These are phyloP conservation scores for Bipolaris zeicola DNA, from an alignment of 2,329 filamentous ascomycete species.

Conservation along the genomic window DNA sequence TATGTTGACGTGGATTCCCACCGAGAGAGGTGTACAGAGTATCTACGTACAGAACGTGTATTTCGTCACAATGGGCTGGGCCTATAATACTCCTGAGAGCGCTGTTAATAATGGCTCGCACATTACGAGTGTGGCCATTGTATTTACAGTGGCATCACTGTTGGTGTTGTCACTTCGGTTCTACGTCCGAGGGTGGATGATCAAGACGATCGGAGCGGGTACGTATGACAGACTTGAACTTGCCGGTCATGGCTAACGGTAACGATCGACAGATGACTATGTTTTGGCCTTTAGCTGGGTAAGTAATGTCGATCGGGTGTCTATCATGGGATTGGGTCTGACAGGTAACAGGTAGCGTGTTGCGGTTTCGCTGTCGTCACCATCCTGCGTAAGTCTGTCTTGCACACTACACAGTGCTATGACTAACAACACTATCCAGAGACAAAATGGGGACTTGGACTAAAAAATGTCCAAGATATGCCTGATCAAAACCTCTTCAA, in stretches of 20 bases:
- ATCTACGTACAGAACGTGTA: neutral
- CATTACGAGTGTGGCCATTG: conserved; percentile 12
- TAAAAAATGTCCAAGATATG: conserved; percentile 16
- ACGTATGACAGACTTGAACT: neutral
- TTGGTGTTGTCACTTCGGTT: conserved; percentile 11
- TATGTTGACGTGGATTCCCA: neutral
- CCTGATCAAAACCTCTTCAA: conserved; percentile 18
- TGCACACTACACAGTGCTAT: neutral
- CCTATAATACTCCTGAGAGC: conserved; percentile 16
- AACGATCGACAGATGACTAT: conserved; percentile 16
- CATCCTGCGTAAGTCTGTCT: conserved; percentile 13
- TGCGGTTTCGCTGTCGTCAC: conserved; percentile 22
- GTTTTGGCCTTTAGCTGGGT: conserved; percentile 20
- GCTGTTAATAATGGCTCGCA: conserved; percentile 11
- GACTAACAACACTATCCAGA: conserved; percentile 7
- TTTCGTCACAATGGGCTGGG: conserved; percentile 16
- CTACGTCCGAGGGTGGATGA: conserved; percentile 20
- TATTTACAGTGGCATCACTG: conserved; percentile 13
- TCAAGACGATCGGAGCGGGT: conserved; percentile 22
- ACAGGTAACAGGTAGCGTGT: conserved; percentile 9
- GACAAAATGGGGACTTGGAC: conserved; percentile 23
- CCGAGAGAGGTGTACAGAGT: neutral
- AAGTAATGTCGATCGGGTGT: neutral
- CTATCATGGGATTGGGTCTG: neutral
- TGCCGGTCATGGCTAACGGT: neutral